phyloP scores from a whole-genome alignment of 1,284 basidiomycete species.

The Rhodotorula sp. region DNA sequence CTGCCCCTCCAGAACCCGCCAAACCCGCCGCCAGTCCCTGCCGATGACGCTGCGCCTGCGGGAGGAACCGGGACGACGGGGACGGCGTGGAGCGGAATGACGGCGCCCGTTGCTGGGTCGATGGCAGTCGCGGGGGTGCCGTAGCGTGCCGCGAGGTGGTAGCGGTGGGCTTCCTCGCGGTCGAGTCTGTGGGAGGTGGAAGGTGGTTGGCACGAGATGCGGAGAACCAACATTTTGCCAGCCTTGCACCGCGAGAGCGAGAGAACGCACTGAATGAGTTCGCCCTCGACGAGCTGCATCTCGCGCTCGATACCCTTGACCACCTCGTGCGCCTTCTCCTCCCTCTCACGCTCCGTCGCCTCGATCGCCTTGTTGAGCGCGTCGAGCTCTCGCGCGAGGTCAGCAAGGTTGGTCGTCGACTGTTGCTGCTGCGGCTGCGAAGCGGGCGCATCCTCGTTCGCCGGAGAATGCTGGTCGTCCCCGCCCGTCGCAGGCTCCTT shows the following conservation, averaged over 20 bases:
- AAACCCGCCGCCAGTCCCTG: neutral
- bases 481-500: no score
- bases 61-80: neutral
- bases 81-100: conserved; percentile 8
- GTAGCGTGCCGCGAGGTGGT: conserved; percentile 17
- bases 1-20: conserved; percentile 1
- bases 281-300: conserved; percentile 33
- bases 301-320: conserved; percentile 31
- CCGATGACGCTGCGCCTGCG: neutral
- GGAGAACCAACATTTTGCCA: no score
- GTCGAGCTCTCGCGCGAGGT: conserved; percentile 37
- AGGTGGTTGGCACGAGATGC: neutral
- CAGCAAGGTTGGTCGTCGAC: conserved; percentile 11
- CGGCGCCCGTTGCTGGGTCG: neutral
- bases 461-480: neutral
- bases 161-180: conserved; percentile 36
- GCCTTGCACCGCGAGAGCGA: neutral
- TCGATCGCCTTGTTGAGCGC: conserved; percentile 36
- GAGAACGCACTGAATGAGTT: conserved; percentile 35
- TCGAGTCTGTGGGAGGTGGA: conserved; percentile 25
- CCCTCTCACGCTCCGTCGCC: conserved; percentile 18
- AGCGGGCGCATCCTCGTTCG: neutral
- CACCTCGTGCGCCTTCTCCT: conserved; percentile 24
- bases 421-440: neutral
- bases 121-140: neutral